Evolutionary conservation across 2,329 filamentous ascomycete species (phyloP).

Genomic region (Diaporthe ampelina): DNA sequence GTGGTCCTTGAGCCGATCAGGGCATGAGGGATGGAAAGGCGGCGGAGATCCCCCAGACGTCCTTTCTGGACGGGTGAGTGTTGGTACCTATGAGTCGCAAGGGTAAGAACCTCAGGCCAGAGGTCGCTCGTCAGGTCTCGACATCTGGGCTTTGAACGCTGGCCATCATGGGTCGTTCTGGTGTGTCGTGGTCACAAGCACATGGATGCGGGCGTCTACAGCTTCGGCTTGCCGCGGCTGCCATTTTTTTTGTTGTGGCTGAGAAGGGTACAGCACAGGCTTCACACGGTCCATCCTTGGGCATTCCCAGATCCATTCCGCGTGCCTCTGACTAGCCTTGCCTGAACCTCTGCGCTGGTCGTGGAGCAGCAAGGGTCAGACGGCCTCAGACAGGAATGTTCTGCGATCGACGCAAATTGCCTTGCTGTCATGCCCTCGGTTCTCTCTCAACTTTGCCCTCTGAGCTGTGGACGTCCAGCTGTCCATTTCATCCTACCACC

Average conservation of each 20-base stretch:
- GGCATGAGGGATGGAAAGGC: constrained; percentile 62
- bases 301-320: constrained; percentile 52
- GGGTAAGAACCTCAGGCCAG: constrained; percentile 80
- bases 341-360: constrained; percentile 55
- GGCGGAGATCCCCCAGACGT: constrained; percentile 71
- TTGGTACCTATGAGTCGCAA: constrained; percentile 78
- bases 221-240: neutral
- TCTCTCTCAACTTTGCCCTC: constrained; percentile 47
- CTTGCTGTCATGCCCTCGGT: constrained; percentile 59
- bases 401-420: constrained; percentile 52
- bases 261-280: constrained; percentile 62
- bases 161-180: constrained; percentile 55
- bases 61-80: constrained; percentile 64
- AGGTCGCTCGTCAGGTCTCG: constrained; percentile 81
- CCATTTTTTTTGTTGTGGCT: constrained; percentile 46
- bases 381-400: constrained; percentile 63
- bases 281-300: constrained; percentile 62
- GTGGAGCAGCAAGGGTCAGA: constrained; percentile 56
- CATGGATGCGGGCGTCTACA: constrained; percentile 40
- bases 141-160: constrained; percentile 74
- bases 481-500: constrained; percentile 52
- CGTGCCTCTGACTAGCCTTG: constrained; percentile 54
- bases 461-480: constrained; percentile 45
- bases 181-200: constrained; percentile 47
- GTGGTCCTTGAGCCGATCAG: constrained; percentile 55